Base-by-base conservation (phyloP, 2,329 filamentous ascomycete species). In the Allantophomopsis cytisporea region DNA sequence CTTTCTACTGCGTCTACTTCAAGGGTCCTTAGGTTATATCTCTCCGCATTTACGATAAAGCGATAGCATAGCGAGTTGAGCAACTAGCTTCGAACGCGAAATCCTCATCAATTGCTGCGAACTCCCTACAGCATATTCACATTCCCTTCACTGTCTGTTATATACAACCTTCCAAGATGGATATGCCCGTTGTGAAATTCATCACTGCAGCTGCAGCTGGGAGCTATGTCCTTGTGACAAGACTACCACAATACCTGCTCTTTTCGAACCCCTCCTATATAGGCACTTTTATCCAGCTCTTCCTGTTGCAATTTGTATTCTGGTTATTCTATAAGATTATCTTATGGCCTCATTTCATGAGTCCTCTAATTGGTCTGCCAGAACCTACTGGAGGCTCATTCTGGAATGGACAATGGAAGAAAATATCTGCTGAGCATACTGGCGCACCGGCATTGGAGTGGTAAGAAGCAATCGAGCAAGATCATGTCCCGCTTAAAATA, bases 261-360 rank as follows among this genome's bases (percentile, higher is more conserved):
- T 54, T 41, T 36, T 49, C 47, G 12, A 40, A 38, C 14, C 49
- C 50, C 7, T 47, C 55, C 7, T 60, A 59, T 31, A 33, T 62
- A 4, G 57, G 57, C 37, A 67, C 64, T 6, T 56, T 60, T 3
- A 6, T 57, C 0, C 49, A 58, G n/a, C 41, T 69, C 2, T 68
- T 63, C 44, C 28, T 58, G 7, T 16, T 61, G 2, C 52, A 60
- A 36, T 49, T 62, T 17, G 32, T 59, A 3, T 39, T 51, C 1
- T 61, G 57, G 45, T 49, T 49, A 3, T 46, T 57, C 18, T 74
- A 61, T 56, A 52, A 40, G 5, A 50, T 71, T 0, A 37, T 76
- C 8, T 48, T 81, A 34, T 80, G 75, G 48, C 77, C 76, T 3
- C 57, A 63, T 28, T 71, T 65, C 43, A 60, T 80, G 43, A 76